Evolutionary conservation across 1,284 basidiomycete genomes (phyloP), one percentile per base, ranked within the genome.

Genomic region (Rhodotorula sp.): DNA sequence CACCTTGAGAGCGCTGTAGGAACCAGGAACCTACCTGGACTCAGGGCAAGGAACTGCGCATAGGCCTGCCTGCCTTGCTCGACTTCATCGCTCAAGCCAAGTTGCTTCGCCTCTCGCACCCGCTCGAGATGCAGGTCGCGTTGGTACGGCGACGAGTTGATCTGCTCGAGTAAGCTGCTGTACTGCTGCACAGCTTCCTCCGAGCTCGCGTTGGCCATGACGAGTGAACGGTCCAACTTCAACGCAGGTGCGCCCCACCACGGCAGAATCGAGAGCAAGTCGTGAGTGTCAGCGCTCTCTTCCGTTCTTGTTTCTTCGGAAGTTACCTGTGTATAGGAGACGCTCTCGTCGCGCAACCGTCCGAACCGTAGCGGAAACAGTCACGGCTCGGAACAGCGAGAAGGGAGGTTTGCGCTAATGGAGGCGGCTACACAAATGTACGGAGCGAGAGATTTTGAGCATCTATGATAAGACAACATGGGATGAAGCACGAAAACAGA

Each of bases 51-150:
- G 26, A 56, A 57, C 18, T 62, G 52, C 0, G 66, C 62, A 43
- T 58, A 16, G 28, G 64, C 67, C 26, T 60, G 49, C 61, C 67
- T 59, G n/a, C 55, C 68, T 31, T 56, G 45, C 10, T 71, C 71
- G n/a, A 69, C 34, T 34, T 64, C 71, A 48, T 73, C 68, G 34
- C 49, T 50, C 18, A 75, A 59, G 5, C 67, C 70, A 19, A 74
- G 62, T 26, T 64, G 45, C 18, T 28, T 38, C 1, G 73, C 69
- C 16, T 73, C 50, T 8, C 10, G 34, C 62, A 76, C 63, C 31
- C 74, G 69, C 31, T 66, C 49, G 18, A 61, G 23, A 64, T 77
- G 75, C 3, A 75, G 64, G 6, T 47, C 60, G 38, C 67, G 69
- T 5, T 70, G 55, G 71, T 68, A 73, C 2, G 73, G 75, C 26